Base-by-base conservation (phyloP, 2,329 filamentous ascomycete genomes). In the Hymenoscyphus salicellus region DNA sequence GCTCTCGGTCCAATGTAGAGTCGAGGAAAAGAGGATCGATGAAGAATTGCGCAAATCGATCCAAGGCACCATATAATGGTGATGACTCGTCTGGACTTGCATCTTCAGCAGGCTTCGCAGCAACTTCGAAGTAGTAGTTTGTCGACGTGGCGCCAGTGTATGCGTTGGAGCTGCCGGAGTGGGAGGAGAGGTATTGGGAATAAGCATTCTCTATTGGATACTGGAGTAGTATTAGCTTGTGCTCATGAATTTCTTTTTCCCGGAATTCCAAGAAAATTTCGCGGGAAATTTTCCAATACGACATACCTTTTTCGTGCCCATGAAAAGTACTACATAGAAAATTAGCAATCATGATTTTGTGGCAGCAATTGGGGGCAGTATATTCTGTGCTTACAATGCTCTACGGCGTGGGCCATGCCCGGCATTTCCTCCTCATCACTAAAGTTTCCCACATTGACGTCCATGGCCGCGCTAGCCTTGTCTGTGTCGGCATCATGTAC, bases 61-160 rank as follows among this genome's bases (percentile, higher is more conserved):
- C 89, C 41, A 92, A 79, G 2, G 88, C 89, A 30, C 89, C 89
- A 76, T 89, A 89, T 3, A 92, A 79, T 20, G 89, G 87, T n/a
- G 86, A 85, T 68, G 83, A 79, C 36, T 85, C 81, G 61, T 83
- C 78, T 43, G 84, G 81, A 66, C 77, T 73, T 17, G 88, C 87
- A 75, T 83, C 86, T 16, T 90, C 86, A 32, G 92, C 91, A 14
- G 89, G 85, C 60, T 92, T 92, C 36, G 93, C 92, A 23, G 91
- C 92, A 64, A 98, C 88, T 74, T 99, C 95, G 76, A 99, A 99
- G 79, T 91, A 98, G 80, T 96, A 99, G 79, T 98, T 98, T 68
- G 95, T 99, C 61, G 94, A 96, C 1, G 92, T 97, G 5, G 91
- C 83, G 17, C 90, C 93, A 1, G 95, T 99, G 77, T 96, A 98